These are phyloP conservation scores for Leccinum colubrinum DNA, from an alignment of 1,284 basidiomycete species.

Conservation along the genomic window DNA sequence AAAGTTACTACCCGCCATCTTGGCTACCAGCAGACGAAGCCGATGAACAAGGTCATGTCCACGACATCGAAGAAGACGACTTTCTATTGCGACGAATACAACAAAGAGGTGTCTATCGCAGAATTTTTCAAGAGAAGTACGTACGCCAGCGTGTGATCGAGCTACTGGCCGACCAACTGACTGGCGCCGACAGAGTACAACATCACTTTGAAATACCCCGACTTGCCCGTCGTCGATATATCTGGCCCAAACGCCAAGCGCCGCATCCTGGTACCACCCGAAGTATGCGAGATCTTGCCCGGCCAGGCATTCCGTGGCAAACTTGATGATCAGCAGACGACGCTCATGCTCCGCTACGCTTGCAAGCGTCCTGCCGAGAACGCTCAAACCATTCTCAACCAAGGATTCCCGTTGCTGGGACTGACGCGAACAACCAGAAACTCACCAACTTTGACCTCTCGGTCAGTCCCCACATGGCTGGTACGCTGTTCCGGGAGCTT, in stretches of 20 bases:
- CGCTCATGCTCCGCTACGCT: slow-evolving; percentile 63
- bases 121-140: slow-evolving; percentile 61
- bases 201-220: slow-evolving; percentile 46
- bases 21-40: too few species aligned
- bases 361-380: slow-evolving; percentile 60
- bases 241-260: slow-evolving; percentile 39
- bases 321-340: slow-evolving; percentile 52
- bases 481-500: slow-evolving; percentile 62
- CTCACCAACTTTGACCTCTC: slow-evolving; percentile 53
- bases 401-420: slow-evolving; percentile 57
- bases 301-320: slow-evolving; percentile 54
- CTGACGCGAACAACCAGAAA: slow-evolving; percentile 33
- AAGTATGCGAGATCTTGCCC: slow-evolving; percentile 62
- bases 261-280: slow-evolving; percentile 56
- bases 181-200: slow-evolving; percentile 48
- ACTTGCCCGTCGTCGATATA: slow-evolving; percentile 63
- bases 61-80: too few species aligned
- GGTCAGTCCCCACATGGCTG: slow-evolving; percentile 55
- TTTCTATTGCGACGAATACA: slow-evolving; percentile 55
- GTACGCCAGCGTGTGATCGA: slow-evolving; percentile 12
- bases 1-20: too few species aligned
- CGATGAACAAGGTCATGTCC: too few species aligned
- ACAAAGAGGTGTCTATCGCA: slow-evolving; percentile 51
- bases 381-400: slow-evolving; percentile 51
- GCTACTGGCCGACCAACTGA: background rate